Evolutionary conservation across 768 basidiomycete genomes (phyloP), one percentile per base, ranked within the genome.

Genomic region (Hemileccinum rubropunctum): DNA sequence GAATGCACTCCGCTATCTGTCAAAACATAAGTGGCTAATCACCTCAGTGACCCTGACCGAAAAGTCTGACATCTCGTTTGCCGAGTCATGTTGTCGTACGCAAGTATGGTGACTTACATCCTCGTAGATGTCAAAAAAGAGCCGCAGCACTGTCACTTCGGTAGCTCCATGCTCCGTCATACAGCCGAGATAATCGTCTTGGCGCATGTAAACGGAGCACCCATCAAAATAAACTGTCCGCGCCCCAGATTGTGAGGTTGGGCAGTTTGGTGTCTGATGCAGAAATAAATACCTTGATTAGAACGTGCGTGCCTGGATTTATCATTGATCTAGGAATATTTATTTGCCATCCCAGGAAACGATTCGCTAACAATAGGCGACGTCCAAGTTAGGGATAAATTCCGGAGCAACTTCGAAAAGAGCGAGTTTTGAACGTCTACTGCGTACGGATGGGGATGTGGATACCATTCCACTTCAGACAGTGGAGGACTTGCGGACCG

Each of bases 21-120:
- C 36, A 54, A 30, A 35, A 45, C n/a, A n/a, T 21, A 35, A 18
- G 17, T 15, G 21, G n/a, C 35, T 78, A 37, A 33, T 58, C 57
- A 87, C 88, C 77, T 90, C 86, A 8, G 88, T 85, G 17, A 88
- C 83, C 60, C 79, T 83, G 56, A 89, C 83, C 87, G 87, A 90
- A 59, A 83, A 79, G 51, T 87, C 84, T 33, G 87, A 68, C 14
- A 74, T 77, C 47, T 82, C 76, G 82, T 77, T 38, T 85, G 72
- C 58, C 75, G 80, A 13, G 72, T 73, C 48, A 82, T 65, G 5
- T 68, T 68, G 8, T 82, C 77, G 42, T 73, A 71, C 43, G 65
- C 75, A 33, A 90, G 63, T 35, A 88, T 74, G 59, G 80, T 86
- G 32, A 65, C 66, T 60, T 82, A 84, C 17, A 89, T 84, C 86